A percentile compares a stretch with the other conserved stretches of the same genome.
These are phyloP conservation scores for Venturia nashicola DNA, from an alignment of 2,329 filamentous ascomycete genomes.

Conservation along the genomic window DNA sequence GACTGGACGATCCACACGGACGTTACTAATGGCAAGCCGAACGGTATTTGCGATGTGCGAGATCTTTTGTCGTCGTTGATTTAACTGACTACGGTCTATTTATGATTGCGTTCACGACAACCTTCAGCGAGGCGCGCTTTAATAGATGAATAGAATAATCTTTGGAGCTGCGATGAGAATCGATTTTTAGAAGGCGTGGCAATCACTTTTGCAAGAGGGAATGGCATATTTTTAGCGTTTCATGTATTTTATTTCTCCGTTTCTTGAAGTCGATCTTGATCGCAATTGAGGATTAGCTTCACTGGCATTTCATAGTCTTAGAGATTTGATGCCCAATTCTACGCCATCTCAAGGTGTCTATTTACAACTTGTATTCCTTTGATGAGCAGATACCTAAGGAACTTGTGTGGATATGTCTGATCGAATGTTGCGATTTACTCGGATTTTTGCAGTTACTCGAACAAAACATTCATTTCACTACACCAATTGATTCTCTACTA, in stretches of 20 bases:
- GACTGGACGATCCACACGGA: constrained; percentile 18
- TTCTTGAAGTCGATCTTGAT: neutral
- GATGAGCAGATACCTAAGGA: too few species aligned
- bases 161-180: neutral
- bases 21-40: constrained; percentile 16
- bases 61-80: neutral
- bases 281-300: neutral
- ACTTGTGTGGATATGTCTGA: too few species aligned
- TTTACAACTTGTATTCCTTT: too few species aligned
- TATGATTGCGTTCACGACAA: neutral
- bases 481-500: too few species aligned
- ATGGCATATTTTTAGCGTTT: neutral
- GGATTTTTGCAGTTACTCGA: too few species aligned
- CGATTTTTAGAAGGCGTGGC: neutral
- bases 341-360: too few species aligned
- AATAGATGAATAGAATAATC: too few species aligned
- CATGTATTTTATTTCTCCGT: neutral
- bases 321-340: neutral
- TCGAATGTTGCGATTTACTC: too few species aligned
- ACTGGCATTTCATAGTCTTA: neutral
- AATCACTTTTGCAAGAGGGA: neutral
- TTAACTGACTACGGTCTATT: too few species aligned
- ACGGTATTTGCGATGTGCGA: constrained; percentile 11
- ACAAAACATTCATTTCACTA: too few species aligned
- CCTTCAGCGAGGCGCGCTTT: too few species aligned